These are phyloP conservation scores for Cudoniella acicularis DNA, from an alignment of 495 filamentous ascomycete genomes.

Conservation along the genomic window DNA sequence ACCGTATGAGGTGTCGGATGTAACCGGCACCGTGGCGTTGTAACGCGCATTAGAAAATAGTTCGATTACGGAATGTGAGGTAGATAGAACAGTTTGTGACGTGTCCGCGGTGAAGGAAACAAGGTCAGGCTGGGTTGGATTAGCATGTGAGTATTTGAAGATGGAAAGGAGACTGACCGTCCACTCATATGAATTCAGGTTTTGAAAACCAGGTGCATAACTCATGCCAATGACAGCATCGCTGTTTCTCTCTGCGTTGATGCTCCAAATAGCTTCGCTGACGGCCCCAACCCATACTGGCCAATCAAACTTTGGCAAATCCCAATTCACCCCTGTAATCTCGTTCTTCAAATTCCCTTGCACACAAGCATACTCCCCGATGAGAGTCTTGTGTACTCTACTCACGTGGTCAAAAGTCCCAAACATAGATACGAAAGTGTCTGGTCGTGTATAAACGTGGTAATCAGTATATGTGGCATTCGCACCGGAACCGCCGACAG, in stretches of 20 bases:
- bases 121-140: slow-evolving; percentile 15
- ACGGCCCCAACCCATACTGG: slow-evolving; percentile 37
- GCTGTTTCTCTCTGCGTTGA: slow-evolving; percentile 55
- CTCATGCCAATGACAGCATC: slow-evolving; percentile 44
- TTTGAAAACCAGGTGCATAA: slow-evolving; percentile 45
- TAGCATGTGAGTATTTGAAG: background rate
- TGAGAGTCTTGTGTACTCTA: slow-evolving; percentile 31
- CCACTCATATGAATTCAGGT: slow-evolving; percentile 41
- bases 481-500: slow-evolving; percentile 5
- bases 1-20: slow-evolving; percentile 21
- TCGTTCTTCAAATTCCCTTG: slow-evolving; percentile 35
- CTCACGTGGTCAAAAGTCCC: slow-evolving; percentile 44
- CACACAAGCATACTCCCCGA: slow-evolving; percentile 48
- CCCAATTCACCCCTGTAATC: slow-evolving; percentile 26
- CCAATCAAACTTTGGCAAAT: slow-evolving; percentile 16
- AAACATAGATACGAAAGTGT: slow-evolving; percentile 45
- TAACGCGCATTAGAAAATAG: slow-evolving; percentile 25
- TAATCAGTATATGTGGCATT: slow-evolving; percentile 28
- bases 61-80: slow-evolving; percentile 24
- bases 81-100: slow-evolving; percentile 21
- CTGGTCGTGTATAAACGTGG: slow-evolving; percentile 48
- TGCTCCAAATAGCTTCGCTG: slow-evolving; percentile 51
- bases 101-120: slow-evolving; percentile 21
- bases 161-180: slow-evolving; percentile 20
- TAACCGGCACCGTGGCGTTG: slow-evolving; percentile 24